These are phyloP conservation scores for Pythium utonaiense DNA, from an alignment of 352 stramenopile genomes.

Conservation along the genomic window DNA sequence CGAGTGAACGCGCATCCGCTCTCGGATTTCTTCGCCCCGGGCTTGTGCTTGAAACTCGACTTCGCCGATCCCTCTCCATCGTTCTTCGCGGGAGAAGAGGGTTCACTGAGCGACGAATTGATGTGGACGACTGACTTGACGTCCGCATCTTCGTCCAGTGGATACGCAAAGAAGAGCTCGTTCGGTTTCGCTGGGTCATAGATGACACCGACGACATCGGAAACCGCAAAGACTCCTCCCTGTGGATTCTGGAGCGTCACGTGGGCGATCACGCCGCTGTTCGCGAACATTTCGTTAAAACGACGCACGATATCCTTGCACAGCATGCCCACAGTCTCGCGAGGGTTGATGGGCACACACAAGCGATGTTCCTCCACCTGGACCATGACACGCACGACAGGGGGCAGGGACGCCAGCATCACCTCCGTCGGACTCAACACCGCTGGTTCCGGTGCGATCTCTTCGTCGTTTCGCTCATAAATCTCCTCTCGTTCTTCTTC, in stretches of 20 bases:
- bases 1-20: slow-evolving; percentile 12
- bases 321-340: slow-evolving; percentile 37
- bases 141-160: slow-evolving; percentile 5
- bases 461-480: not conserved
- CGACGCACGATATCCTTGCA: slow-evolving; percentile 53
- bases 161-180: slow-evolving; percentile 32
- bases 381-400: slow-evolving; percentile 46
- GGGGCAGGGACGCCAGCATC: slow-evolving; percentile 29
- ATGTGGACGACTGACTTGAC: slow-evolving; percentile 26
- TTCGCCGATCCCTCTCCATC: not conserved
- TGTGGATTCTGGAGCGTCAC: slow-evolving; percentile 55
- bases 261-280: slow-evolving; percentile 24
- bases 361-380: slow-evolving; percentile 53
- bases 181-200: slow-evolving; percentile 16
- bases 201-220: slow-evolving; percentile 43
- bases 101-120: slow-evolving; percentile 1
- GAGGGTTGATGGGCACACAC: slow-evolving; percentile 52
- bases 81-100: slow-evolving; percentile 6
- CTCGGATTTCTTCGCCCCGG: not conserved
- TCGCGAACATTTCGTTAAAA: slow-evolving; percentile 56
- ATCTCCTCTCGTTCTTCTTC: not conserved
- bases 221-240: slow-evolving; percentile 47
- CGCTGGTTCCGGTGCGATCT: not conserved
- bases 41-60: not conserved
- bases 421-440: slow-evolving; percentile 5